Evolutionary conservation across 306 rosid species (phyloP), one percentile per base, ranked within the genome.

Genomic region (Cyclanthera cordifolia): DNA sequence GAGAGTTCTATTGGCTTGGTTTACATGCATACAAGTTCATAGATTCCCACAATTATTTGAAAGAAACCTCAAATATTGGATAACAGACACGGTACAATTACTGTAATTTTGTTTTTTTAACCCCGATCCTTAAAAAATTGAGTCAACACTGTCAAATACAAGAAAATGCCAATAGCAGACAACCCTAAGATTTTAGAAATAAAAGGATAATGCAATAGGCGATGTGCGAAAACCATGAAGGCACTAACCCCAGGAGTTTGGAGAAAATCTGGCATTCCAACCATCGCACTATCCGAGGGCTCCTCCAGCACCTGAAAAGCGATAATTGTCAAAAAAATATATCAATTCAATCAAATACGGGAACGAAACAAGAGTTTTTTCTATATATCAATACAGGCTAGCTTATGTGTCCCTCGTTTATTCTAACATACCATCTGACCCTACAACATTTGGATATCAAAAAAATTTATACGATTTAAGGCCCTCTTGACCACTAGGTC

Each of bases 221-320:
- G 54, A 16, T 8, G 23, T 23, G 6, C 66, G 52, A 73, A 67
- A 47, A 37, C 24, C 17, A 47, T 51, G 63, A 80, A 75, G 67
- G 49, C 63, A 77, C 93, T 47, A 28, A 90, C 97, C 80, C 90
- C 90, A 10, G 89, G 95, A 66, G 93, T 88, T 76, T 52, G 85
- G 37, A 86, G 80, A 66, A 74, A 78, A 34, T 88, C 93, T 45
- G 84, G 83, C 81, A 77, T 79, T 54, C 81, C 86, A 3, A 75
- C 68, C 71, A 78, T 74, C 79, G 81, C 81, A 55, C 76, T 73
- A 72, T 86, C 95, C 30, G 87, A 80, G 61, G 84, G 86, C 75
- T 88, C 95, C 75, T 84, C 87, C 57, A 81, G 60, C 77, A 75
- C 83, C 97, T 90, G 78, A 45, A 81, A 63, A 47, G 7, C 54